Conservation (phyloP, 345 rosid genomes). For the Aquilaria yunnanensis region DNA sequence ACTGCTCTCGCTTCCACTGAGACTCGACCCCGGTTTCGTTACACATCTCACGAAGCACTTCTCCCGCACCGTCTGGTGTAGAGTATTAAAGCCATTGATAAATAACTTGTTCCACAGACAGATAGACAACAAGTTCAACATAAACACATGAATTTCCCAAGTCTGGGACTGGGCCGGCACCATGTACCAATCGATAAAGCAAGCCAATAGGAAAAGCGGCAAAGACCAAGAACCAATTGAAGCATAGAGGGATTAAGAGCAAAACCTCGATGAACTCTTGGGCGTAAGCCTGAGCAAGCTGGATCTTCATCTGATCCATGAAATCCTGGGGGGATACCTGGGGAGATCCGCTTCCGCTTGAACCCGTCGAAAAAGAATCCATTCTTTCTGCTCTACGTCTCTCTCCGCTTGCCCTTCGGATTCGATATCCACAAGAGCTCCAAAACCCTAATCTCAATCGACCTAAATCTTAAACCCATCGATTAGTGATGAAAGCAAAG, state of each 20-base stretch:
- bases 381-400: slow-evolving; percentile 14
- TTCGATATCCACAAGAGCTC: not conserved
- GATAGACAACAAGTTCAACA: not conserved
- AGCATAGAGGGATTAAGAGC: slow-evolving; percentile 1
- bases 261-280: slow-evolving; percentile 73
- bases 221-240: not conserved
- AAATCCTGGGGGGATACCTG: slow-evolving; percentile 43
- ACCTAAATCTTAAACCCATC: no score
- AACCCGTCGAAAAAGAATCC: slow-evolving; percentile 55
- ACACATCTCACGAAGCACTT: slow-evolving; percentile 91
- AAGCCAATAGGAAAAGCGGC: not conserved
- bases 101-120: no score
- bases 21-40: slow-evolving; percentile 87
- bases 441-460: not conserved
- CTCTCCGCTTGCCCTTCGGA: not conserved
- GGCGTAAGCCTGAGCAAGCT: slow-evolving; percentile 78
- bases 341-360: slow-evolving; percentile 37
- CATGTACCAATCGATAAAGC: not conserved
- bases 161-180: no score
- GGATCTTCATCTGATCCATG: slow-evolving; percentile 62
- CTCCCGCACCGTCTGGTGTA: slow-evolving; percentile 58
- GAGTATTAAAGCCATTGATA: not conserved
- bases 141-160: not conserved
- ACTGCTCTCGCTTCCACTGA: slow-evolving; percentile 88
- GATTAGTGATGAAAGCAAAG: no score